phyloP scores from a whole-genome alignment of 345 rosid species.

The Schrenkiella parvula region DNA sequence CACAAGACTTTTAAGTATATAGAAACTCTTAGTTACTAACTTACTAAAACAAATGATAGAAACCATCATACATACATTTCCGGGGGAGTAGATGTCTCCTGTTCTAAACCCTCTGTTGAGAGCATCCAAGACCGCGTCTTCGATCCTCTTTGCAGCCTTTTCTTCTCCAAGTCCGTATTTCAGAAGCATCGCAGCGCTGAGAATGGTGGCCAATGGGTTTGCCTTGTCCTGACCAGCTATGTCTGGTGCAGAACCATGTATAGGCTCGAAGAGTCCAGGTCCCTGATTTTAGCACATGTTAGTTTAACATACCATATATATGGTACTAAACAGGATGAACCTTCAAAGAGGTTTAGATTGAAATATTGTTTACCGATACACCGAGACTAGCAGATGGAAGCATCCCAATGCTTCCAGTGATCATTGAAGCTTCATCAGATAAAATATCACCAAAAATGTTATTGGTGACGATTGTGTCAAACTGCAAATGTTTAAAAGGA shows the following conservation, averaged over 20 bases:
- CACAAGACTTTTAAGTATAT: not conserved
- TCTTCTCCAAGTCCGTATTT: slow-evolving; percentile 87
- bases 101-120: slow-evolving; percentile 79
- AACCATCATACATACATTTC: slow-evolving; percentile 46
- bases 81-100: slow-evolving; percentile 71
- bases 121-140: slow-evolving; percentile 74
- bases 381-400: slow-evolving; percentile 99
- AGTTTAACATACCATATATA: not conserved
- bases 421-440: slow-evolving; percentile 97
- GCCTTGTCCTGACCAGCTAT: slow-evolving; percentile 99
- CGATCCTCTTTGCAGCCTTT: slow-evolving; percentile 82
- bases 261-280: slow-evolving; percentile 96
- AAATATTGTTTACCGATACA: slow-evolving; percentile 14
- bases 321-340: not conserved
- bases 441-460: slow-evolving; percentile 96
- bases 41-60: not conserved
- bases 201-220: slow-evolving; percentile 88
- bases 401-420: slow-evolving; percentile 99
- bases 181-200: slow-evolving; percentile 97
- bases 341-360: not conserved
- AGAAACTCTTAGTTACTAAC: not conserved
- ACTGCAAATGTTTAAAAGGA: slow-evolving; percentile 47
- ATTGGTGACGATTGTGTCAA: slow-evolving; percentile 93
- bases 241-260: slow-evolving; percentile 98
- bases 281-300: slow-evolving; percentile 42